Base-by-base conservation (phyloP, 2,329 filamentous ascomycete genomes). In the Fusarium circinatum region DNA sequence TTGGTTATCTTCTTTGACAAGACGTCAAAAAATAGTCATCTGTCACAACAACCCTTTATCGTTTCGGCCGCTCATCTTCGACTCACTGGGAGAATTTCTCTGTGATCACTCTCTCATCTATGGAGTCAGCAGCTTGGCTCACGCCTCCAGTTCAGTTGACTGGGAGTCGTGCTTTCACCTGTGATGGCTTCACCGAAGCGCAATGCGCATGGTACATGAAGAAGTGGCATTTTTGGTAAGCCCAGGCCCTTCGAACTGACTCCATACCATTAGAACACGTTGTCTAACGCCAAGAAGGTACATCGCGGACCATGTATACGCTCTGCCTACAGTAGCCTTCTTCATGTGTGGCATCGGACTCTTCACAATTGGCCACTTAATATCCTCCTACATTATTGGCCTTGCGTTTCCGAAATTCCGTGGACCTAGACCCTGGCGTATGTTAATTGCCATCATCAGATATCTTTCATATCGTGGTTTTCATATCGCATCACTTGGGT, bases 51-150 rank as follows among this genome's bases (percentile, higher is more conserved):
- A 3, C 8, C 36, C 10, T 38, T 38, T 18, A 38, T 11, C 17
- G 9, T 0, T 11, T 38, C 2, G 9, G 6, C 20, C 36, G 36
- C 36, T 38, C 36, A 20, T 38, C 36, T 20, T 38, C 36, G 36
- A 20, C 36, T 20, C 5, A 20, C 5, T 47, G 6, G 8, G 6
- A 5, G 4, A 9, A 32, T 0, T 3, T 5, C 14, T 18, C 8
- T 22, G 26, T 0, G 11, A n/a, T n/a, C 2, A 5, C 8, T 3
- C 2, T 7, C 2, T 12, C 8, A 1, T 32, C 1, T 11, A 55
- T 59, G 56, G 56, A 51, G 0, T 59, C 56, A 0, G 56, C 56
- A 32, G 56, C 56, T 24, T 59, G 56, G 56, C 32, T 59, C 8
- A 59, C 56, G 42, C 12, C 56, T 3, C 56, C 56, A 8, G 56